Evolutionary conservation across 2,329 filamentous ascomycete genomes (phyloP), one percentile per base, ranked within the genome.

Genomic region (Beauveria caledonica): DNA sequence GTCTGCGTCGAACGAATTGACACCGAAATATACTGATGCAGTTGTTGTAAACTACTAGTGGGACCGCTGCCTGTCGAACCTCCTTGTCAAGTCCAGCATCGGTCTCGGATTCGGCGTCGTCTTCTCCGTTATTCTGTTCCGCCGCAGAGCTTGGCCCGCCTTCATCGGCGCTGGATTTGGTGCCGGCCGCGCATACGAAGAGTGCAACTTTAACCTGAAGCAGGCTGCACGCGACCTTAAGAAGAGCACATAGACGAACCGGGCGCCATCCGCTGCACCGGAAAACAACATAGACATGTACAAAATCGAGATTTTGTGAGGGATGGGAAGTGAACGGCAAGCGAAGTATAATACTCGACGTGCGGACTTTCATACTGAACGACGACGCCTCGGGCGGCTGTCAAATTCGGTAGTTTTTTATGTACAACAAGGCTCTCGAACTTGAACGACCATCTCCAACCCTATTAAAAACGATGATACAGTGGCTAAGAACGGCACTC

Each of bases 111-210:
- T 99, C 78, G 94, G 94, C 73, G 88, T 99, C 75, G 90, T 99
- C 78, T 97, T 99, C 82, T 97, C 94, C 63, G 92, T 99, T 63
- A 88, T 99, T 62, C 79, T 99, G 60, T 99, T 99, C 86, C 96
- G 96, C 84, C 89, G 95, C 77, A 88, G 94, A 79, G 90, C 94
- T 66, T 99, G 93, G 91, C 94, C 94, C 61, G 94, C 92, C n/a
- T 94, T 91, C 73, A 85, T 62, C 66, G 94, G 94, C 66, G 83
- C 93, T 60, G 94, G 94, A 61, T 97, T 99, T 74, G 94, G 95
- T 73, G 92, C 92, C 65, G 94, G 94, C 70, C 86, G 95, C 71
- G 94, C 94, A 62, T 99, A 96, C 81, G 94, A 99, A 77, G 94
- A 99, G 81, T 97, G 94, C 78, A 96, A 99, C 80, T 89, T 83